phyloP scores from a whole-genome alignment of 306 rosid species.

The Lupinus albus region DNA sequence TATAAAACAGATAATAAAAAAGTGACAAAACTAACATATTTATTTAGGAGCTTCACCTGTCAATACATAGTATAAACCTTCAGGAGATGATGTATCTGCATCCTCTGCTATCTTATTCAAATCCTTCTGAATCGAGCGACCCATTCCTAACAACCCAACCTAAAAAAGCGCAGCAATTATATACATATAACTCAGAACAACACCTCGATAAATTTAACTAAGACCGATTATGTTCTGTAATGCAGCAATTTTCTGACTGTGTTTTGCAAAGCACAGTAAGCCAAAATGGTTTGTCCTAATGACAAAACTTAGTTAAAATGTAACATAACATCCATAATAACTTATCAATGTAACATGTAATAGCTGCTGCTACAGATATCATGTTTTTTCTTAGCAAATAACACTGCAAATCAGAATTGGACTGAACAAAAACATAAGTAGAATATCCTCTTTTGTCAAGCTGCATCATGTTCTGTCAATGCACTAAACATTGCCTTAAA shows the following conservation, averaged over 20 bases:
- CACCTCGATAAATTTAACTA: slow-evolving; percentile 22
- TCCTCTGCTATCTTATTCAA: slow-evolving; percentile 85
- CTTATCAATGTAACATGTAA: no score
- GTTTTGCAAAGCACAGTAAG: not conserved
- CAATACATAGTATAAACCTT: slow-evolving; percentile 80
- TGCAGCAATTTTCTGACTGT: not conserved
- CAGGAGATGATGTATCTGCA: slow-evolving; percentile 86
- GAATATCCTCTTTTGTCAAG: no score
- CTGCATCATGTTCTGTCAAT: no score
- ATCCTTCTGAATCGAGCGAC: slow-evolving; percentile 80
- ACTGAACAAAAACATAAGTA: no score
- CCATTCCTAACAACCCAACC: slow-evolving; percentile 98
- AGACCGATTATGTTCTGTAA: not conserved
- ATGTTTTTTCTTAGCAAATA: no score
- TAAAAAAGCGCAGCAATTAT: slow-evolving; percentile 35
- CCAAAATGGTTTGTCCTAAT: not conserved
- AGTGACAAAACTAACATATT: slow-evolving; percentile 14
- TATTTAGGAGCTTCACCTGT: slow-evolving; percentile 67
- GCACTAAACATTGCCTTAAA: no score
- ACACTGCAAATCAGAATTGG: no score
- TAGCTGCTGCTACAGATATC: no score
- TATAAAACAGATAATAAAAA: not conserved
- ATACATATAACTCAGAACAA: slow-evolving; percentile 23
- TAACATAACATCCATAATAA: no score
- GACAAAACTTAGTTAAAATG: not conserved